These are phyloP conservation scores for Calonectria ilicicola DNA, from an alignment of 2,329 filamentous ascomycete genomes.

Conservation along the genomic window DNA sequence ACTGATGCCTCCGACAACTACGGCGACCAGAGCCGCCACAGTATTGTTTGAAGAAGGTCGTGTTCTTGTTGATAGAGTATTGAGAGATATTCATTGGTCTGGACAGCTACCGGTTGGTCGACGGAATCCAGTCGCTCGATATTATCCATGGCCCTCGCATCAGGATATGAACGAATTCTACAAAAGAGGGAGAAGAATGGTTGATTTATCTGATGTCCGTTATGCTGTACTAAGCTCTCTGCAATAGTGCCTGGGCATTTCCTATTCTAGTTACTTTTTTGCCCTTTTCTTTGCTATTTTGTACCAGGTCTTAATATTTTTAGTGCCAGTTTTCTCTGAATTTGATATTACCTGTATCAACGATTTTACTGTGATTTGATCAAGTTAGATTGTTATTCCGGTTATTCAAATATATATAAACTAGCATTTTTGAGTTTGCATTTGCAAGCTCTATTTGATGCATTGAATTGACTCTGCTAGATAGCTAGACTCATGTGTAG, in stretches of 20 bases:
- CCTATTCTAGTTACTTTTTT: background rate
- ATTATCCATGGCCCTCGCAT: background rate
- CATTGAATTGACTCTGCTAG: no score
- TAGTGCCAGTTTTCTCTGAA: background rate
- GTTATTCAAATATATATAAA: no score
- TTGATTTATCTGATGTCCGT: background rate
- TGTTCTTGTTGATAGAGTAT: background rate
- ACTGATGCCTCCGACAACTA: background rate
- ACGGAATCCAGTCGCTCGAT: background rate
- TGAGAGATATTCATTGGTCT: background rate
- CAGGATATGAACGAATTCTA: background rate
- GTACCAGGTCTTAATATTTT: background rate
- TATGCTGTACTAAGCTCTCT: background rate
- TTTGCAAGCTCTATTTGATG: no score
- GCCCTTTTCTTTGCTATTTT: background rate
- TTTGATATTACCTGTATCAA: background rate
- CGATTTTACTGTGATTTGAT: background rate
- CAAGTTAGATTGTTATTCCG: background rate
- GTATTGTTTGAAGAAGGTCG: background rate
- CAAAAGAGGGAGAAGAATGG: background rate
- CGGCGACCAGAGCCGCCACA: background rate
- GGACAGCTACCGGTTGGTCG: background rate
- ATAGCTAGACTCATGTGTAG: no score
- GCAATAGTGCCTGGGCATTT: background rate
- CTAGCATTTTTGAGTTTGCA: no score